phyloP scores from a whole-genome alignment of 768 basidiomycete species.

The Chlorophyllum brunneum region DNA sequence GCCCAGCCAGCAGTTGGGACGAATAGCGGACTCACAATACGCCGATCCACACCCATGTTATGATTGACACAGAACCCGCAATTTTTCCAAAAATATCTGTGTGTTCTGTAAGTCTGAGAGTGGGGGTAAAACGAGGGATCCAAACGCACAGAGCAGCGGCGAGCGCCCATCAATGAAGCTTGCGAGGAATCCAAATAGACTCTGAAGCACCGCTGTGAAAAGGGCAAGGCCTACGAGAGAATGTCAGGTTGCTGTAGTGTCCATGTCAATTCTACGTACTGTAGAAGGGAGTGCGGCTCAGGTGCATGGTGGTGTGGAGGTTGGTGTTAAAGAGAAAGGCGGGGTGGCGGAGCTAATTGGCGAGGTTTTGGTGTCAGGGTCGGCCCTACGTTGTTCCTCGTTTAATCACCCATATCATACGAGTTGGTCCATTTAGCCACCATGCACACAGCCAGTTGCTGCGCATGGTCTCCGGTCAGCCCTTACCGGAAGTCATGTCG shows the following conservation, averaged over 20 bases:
- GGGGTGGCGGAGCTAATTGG: slow-evolving; percentile 9
- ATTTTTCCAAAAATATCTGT: slow-evolving; percentile 30
- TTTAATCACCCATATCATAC: no score
- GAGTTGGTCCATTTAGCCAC: no score
- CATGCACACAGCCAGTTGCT: no score
- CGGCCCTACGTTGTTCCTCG: no score
- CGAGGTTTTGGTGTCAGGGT: no score
- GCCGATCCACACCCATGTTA: slow-evolving; percentile 31
- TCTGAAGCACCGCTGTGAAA: slow-evolving; percentile 30
- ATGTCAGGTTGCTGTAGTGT: not conserved
- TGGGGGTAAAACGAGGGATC: not conserved
- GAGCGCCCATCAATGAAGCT: slow-evolving; percentile 29
- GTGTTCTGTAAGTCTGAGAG: no score
- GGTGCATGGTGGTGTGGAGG: slow-evolving; percentile 19
- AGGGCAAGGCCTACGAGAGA: slow-evolving; percentile 24
- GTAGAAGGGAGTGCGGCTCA: slow-evolving; percentile 27
- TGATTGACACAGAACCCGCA: slow-evolving; percentile 24
- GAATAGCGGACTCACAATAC: slow-evolving; percentile 24
- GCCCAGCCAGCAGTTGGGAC: not conserved
- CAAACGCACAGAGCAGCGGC: slow-evolving; percentile 25
- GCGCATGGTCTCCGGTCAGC: no score
- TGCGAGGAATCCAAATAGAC: slow-evolving; percentile 29
- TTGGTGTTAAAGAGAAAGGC: not conserved
- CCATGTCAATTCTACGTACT: slow-evolving; percentile 17
- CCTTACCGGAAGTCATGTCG: no score